Evolutionary conservation across 768 basidiomycete genomes (phyloP), one percentile per base, ranked within the genome.

Genomic region (Termitomyces sp.): DNA sequence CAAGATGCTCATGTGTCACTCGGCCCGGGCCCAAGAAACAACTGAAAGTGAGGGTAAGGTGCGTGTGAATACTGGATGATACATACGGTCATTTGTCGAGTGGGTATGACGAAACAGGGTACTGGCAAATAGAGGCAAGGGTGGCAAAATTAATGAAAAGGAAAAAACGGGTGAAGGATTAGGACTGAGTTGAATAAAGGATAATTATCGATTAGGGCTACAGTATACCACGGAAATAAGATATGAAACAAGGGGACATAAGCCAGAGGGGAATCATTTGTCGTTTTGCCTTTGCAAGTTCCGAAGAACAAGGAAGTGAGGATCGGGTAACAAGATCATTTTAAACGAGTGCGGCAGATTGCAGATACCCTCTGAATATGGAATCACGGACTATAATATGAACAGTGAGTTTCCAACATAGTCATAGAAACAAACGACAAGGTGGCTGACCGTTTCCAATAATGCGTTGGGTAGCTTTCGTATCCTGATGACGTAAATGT

Each of bases 381-480:
- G 87, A 87, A 64, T 88, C 87, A 27, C 85, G 84, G 8, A 88
- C 86, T 88, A 48, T 4, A 61, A 46, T 10, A 63, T 34, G 56
- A 22, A 13, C 10, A 22, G 56, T 62, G 47, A 65, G 54, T 46
- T 60, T 20, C 60, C n/a, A n/a, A n/a, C n/a, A n/a, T n/a, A n/a
- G 31, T 26, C n/a, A 34, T 56, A 14, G 26, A 34, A 36, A 48
- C 16, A 34, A 36, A 48, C 16, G 24, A 27, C 48, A 36, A 58
- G 27, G 50, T 36, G 29, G 70, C 82, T 31, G 62, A 90, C 90
- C 90, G 62, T 90, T 91, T 61, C 84, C 83, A 66, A 93, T 92
- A 57, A 93, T 90, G 54, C 84, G 80, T 63, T 91, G 90, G 0
- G 90, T 93, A 5, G 91, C 81, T 71, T 87, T 90, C 14, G 90